Percentiles rank a stretch among this genome's conserved stretches.
These are phyloP conservation scores for Zanthoxylum bungeanum DNA, from an alignment of 345 rosid species.

Conservation along the genomic window DNA sequence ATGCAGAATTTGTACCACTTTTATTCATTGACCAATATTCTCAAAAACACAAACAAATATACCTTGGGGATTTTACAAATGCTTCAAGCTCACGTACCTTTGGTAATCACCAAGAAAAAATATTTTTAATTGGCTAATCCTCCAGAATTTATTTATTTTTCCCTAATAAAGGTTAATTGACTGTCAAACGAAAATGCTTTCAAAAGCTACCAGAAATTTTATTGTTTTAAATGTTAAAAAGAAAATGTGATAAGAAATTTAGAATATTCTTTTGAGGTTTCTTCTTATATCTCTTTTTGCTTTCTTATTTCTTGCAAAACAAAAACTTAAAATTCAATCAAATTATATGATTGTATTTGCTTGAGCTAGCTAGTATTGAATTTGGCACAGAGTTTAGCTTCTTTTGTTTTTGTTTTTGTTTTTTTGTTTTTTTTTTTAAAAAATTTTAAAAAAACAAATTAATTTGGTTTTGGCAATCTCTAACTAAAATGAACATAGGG, in stretches of 20 bases:
- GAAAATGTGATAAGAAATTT: constrained; percentile 5
- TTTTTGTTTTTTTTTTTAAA: too few relatives aligned
- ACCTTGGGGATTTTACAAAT: background rate
- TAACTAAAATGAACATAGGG: too few relatives aligned
- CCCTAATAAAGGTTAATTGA: background rate
- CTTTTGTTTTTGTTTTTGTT: too few relatives aligned
- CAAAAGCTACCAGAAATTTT: background rate
- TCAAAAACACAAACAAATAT: background rate
- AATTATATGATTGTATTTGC: too few relatives aligned
- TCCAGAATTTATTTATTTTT: background rate
- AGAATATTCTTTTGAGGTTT: constrained; percentile 22
- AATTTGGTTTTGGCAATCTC: too few relatives aligned
- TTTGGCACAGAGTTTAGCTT: too few relatives aligned
- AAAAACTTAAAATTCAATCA: background rate
- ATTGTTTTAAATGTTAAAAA: background rate
- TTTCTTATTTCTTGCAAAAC: background rate
- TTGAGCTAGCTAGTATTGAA: too few relatives aligned
- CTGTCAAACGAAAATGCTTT: constrained; percentile 7
- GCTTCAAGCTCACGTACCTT: background rate
- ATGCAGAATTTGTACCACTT: too few relatives aligned
- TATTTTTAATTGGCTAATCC: background rate
- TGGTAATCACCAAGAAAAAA: background rate
- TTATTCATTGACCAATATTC: too few relatives aligned
- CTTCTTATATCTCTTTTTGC: constrained; percentile 1
- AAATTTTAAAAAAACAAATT: too few relatives aligned